phyloP scores from a whole-genome alignment of 2,329 filamentous ascomycete species.

The Fusarium anguioides region DNA sequence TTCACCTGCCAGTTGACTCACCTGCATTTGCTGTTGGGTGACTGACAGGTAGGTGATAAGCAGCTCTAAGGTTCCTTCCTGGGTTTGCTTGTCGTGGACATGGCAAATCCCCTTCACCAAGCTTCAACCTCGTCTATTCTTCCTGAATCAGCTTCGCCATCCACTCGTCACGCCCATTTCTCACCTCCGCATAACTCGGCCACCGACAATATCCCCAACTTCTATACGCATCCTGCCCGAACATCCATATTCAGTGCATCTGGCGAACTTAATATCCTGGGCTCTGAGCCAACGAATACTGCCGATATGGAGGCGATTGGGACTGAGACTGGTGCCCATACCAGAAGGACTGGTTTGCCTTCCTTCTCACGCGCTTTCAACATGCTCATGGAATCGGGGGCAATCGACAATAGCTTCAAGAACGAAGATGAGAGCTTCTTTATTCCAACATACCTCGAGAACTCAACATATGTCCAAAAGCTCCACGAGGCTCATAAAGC shows the following conservation, averaged over 20 bases:
- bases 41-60: constrained; percentile 7
- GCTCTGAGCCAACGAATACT: constrained; percentile 19
- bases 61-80: too few species aligned
- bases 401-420: constrained; percentile 42
- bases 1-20: constrained; percentile 18
- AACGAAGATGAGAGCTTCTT: constrained; percentile 69
- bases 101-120: constrained; percentile 43
- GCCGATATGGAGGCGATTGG: constrained; percentile 51
- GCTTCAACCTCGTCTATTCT: constrained; percentile 38
- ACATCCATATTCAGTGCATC: constrained; percentile 62
- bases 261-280: constrained; percentile 49
- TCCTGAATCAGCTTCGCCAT: constrained; percentile 37
- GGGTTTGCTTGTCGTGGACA: constrained; percentile 32
- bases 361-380: constrained; percentile 66
- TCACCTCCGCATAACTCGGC: constrained; percentile 29
- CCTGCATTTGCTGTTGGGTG: constrained; percentile 13
- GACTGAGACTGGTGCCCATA: constrained; percentile 43
- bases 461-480: constrained; percentile 80
- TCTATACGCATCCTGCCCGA: constrained; percentile 48
- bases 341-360: constrained; percentile 52
- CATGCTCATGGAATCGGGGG: constrained; percentile 55
- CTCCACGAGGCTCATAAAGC: constrained; percentile 77
- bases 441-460: constrained; percentile 83
- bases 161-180: constrained; percentile 34
- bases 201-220: constrained; percentile 34